Conservation (phyloP, 2,329 filamentous ascomycete genomes). For the Paecilomyces dactylethromorphus region DNA sequence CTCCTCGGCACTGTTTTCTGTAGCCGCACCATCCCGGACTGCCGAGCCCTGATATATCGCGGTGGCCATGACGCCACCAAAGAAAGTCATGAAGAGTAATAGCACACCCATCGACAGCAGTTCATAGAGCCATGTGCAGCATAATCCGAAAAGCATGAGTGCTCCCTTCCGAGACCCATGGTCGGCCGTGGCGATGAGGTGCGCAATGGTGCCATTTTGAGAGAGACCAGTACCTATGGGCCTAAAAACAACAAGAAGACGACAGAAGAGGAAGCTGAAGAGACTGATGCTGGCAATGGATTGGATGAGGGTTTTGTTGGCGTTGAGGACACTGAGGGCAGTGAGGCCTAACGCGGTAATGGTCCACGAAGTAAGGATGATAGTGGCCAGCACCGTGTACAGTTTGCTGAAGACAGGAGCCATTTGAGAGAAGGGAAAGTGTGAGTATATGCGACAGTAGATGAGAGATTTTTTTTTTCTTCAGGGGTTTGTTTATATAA, state of each 20-base stretch:
- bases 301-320: constrained; percentile 1
- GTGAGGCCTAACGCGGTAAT: neutral
- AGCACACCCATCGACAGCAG: constrained; percentile 7
- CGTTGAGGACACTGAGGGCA: neutral
- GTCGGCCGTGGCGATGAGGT: constrained; percentile 7
- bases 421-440: neutral
- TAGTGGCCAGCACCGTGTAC: neutral
- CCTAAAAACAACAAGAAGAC: constrained; percentile 6
- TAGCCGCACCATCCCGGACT: neutral
- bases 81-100: constrained; percentile 7
- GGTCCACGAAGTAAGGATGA: neutral
- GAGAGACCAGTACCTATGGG: neutral
- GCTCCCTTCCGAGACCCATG: constrained; percentile 5
- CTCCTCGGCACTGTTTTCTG: neutral
- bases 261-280: constrained; percentile 12
- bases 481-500: neutral
- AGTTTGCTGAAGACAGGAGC: neutral
- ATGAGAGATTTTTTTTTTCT: neutral
- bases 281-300: constrained; percentile 10
- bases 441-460: neutral
- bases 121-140: neutral
- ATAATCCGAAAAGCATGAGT: constrained; percentile 3
- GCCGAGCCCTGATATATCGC: constrained; percentile 6
- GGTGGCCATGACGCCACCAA: constrained; percentile 7
- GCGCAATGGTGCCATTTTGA: constrained; percentile 5